Evolutionary conservation across 352 stramenopile species (phyloP).

Genomic region (Pythium scleroteichum): DNA sequence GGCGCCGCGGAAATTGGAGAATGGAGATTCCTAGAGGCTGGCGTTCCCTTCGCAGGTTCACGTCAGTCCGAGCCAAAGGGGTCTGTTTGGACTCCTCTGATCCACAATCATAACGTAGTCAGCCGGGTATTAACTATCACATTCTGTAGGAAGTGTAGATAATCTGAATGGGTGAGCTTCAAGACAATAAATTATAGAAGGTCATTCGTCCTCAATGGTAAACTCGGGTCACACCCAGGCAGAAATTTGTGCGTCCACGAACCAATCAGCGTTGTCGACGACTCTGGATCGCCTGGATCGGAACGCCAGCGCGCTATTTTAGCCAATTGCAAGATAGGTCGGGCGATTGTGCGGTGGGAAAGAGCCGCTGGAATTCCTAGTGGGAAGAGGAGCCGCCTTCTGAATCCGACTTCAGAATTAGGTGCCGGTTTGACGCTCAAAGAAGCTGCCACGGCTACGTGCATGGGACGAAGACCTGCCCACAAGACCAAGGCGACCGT

Average conservation of each 20-base stretch:
- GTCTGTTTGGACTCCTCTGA: slow-evolving; percentile 3
- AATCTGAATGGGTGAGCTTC: background rate
- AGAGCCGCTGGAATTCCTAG: slow-evolving; percentile 19
- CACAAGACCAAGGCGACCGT: too few species aligned
- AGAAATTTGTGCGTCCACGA: slow-evolving; percentile 18
- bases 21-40: slow-evolving; percentile 20
- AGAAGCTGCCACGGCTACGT: too few species aligned
- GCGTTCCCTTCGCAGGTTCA: slow-evolving; percentile 13
- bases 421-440: background rate
- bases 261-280: slow-evolving; percentile 19
- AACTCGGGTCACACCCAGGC: slow-evolving; percentile 15
- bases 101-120: background rate
- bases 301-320: slow-evolving; percentile 14
- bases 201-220: background rate
- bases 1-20: slow-evolving; percentile 32
- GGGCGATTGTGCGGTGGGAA: slow-evolving; percentile 20
- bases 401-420: slow-evolving; percentile 12
- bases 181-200: slow-evolving; percentile 10
- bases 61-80: slow-evolving; percentile 8
- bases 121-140: slow-evolving; percentile 3
- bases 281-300: slow-evolving; percentile 11
- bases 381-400: background rate
- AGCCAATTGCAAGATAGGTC: slow-evolving; percentile 13
- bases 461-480: too few species aligned
- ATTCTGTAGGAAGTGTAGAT: background rate